Evolutionary conservation across 2,329 filamentous ascomycete species (phyloP).

Genomic region (Aspergillus amoenus): DNA sequence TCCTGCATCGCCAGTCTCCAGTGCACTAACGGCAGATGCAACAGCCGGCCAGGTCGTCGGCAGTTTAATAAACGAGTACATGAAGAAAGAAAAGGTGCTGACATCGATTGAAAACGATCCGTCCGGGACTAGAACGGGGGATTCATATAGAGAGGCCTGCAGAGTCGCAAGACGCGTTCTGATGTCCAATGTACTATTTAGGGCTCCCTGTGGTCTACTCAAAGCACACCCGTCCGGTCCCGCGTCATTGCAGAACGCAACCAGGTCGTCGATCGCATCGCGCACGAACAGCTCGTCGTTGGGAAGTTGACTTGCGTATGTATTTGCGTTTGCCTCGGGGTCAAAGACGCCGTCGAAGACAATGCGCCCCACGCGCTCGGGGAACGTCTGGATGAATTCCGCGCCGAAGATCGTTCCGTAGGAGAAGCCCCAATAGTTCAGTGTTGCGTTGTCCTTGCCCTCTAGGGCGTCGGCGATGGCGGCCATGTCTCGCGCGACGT

Average conservation of each 20-base stretch:
- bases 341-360: slow-evolving; percentile 5
- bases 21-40: not conserved
- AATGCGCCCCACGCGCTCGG: not conserved
- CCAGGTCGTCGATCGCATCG: not conserved
- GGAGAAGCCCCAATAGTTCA: slow-evolving; percentile 12
- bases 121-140: not conserved
- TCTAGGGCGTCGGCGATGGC: slow-evolving; percentile 7
- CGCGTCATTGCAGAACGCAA: not conserved
- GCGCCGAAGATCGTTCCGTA: slow-evolving; percentile 6
- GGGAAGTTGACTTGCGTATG: slow-evolving; percentile 5
- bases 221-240: not conserved
- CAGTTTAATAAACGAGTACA: slow-evolving; percentile 5
- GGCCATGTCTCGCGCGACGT: slow-evolving; percentile 9
- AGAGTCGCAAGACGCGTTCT: not conserved
- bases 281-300: slow-evolving; percentile 3
- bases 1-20: not conserved
- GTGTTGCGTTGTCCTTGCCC: not conserved
- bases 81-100: not conserved
- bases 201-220: not conserved
- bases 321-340: not conserved
- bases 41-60: not conserved
- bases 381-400: slow-evolving; percentile 11
- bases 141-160: not conserved
- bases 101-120: not conserved
- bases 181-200: not conserved